phyloP scores from a whole-genome alignment of 108 stramenopile genomes.

The Nitzschia sp. region DNA sequence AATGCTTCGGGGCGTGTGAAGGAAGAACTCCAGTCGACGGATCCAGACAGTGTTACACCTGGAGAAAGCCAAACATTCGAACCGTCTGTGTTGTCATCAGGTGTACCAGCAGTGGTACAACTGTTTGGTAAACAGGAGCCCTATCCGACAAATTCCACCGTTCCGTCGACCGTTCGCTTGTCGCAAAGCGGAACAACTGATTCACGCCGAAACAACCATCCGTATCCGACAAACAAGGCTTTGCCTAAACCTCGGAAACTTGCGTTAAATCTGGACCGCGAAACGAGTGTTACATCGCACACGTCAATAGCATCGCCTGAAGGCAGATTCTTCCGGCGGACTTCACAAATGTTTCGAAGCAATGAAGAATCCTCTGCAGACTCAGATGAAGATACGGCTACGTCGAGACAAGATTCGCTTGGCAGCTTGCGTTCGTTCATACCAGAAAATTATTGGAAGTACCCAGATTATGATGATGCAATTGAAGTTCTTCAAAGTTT shows the following conservation, averaged over 20 bases:
- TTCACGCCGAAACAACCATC: neutral
- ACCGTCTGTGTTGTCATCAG: neutral
- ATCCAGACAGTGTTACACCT: neutral
- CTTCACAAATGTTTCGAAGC: slow-evolving; percentile 10
- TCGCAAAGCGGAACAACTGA: neutral
- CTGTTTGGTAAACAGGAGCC: slow-evolving; percentile 4
- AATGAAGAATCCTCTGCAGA: neutral
- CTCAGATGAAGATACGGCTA: neutral
- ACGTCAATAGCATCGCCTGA: slow-evolving; percentile 23
- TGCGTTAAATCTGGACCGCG: slow-evolving; percentile 2
- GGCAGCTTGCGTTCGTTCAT: slow-evolving; percentile 5
- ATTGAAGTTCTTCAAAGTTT: slow-evolving; percentile 20
- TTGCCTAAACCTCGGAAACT: neutral
- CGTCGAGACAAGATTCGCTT: slow-evolving; percentile 7
- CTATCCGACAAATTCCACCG: neutral
- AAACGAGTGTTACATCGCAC: slow-evolving; percentile 12
- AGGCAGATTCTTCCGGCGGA: slow-evolving; percentile 29
- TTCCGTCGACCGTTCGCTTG: slow-evolving; percentile 13
- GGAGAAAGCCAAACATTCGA: neutral
- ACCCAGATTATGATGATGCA: slow-evolving; percentile 26
- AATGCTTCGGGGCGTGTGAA: no score
- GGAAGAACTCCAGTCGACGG: neutral
- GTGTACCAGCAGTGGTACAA: slow-evolving; percentile 10
- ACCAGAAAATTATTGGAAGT: slow-evolving; percentile 23
- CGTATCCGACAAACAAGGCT: neutral